Percentiles rank a stretch among this genome's conserved stretches.
Conservation (phyloP, 768 basidiomycete genomes). For the Porpolomopsis calyptriformis region DNA sequence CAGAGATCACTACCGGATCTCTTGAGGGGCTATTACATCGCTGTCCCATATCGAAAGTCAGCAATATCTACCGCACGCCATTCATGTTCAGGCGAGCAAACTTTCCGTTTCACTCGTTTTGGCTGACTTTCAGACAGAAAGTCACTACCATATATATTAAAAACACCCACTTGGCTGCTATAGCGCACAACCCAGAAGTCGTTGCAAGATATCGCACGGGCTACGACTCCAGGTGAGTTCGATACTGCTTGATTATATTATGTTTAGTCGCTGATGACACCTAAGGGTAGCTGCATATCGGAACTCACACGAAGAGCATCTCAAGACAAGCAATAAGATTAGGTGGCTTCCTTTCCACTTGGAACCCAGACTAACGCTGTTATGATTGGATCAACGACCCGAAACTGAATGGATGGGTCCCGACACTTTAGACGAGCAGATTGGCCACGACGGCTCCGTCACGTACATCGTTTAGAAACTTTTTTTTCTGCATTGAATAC, state of each 20-base stretch:
- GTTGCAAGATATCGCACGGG: constrained; percentile 54
- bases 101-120: neutral
- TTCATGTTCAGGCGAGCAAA: constrained; percentile 65
- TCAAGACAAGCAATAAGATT: constrained; percentile 44
- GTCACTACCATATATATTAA: constrained; percentile 85
- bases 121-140: too few relatives aligned
- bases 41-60: constrained; percentile 50
- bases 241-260: neutral
- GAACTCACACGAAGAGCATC: constrained; percentile 49
- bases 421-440: too few relatives aligned
- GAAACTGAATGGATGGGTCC: too few relatives aligned
- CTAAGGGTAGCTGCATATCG: constrained; percentile 43
- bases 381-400: too few relatives aligned
- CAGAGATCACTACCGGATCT: constrained; percentile 67
- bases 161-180: constrained; percentile 70
- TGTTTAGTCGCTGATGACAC: constrained; percentile 1
- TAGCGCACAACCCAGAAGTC: constrained; percentile 59
- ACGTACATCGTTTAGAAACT: too few relatives aligned
- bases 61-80: constrained; percentile 59
- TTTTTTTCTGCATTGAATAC: too few relatives aligned
- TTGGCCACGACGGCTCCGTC: too few relatives aligned
- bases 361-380: too few relatives aligned
- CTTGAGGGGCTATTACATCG: constrained; percentile 72
- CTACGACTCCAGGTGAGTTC: constrained; percentile 41
- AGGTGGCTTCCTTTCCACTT: too few relatives aligned